Evolutionary conservation across 1,139 yeast species (phyloP), one percentile per base, ranked within the genome.

Genomic region (Yarrowia galli): DNA sequence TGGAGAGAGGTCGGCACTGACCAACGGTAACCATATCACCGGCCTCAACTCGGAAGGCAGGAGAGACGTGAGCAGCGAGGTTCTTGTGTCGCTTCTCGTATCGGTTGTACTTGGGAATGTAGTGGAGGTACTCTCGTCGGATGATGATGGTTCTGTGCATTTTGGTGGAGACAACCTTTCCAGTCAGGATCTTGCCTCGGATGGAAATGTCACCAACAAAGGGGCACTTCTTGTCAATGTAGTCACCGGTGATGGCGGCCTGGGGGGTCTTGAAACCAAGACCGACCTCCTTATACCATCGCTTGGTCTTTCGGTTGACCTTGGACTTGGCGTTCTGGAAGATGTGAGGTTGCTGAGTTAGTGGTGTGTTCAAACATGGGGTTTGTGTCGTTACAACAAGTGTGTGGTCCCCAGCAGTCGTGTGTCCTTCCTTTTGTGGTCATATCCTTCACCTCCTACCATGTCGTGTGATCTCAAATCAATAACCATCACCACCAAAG

Each of bases 31-130:
- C 99, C 77, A 90, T 87, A 82, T 96, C 99, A 88, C 99, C 99
- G 83, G 93, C 98, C 83, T 86, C 86, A 79, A 93, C 98, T 88
- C 99, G 97, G 98, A 95, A 95, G 85, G 99, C 99, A 85, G 99
- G 99, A 75, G 98, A 93, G 80, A 96, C 92, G 88, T 95, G 99
- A 79, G 98, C 99, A 83, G 99, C 96, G 75, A 96, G 88, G 89
- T 95, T 96, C 96, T 95, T 96, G 92, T 95, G 99, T 88, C 99
- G 93, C 92, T 95, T 95, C 88, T 95, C 99, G 90, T 92, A 95
- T 91, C 99, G 93, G 97, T 93, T 95, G 89, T 95, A 95, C 91
- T 96, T 95, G 84, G 98, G 97, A 84, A 95, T 90, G 87, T 92
- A 96, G 88, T 96, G 99, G 84, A 96, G 92, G 96, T 96, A 96